phyloP scores from a whole-genome alignment of 2,329 filamentous ascomycete species.

The Phialophora tarda region DNA sequence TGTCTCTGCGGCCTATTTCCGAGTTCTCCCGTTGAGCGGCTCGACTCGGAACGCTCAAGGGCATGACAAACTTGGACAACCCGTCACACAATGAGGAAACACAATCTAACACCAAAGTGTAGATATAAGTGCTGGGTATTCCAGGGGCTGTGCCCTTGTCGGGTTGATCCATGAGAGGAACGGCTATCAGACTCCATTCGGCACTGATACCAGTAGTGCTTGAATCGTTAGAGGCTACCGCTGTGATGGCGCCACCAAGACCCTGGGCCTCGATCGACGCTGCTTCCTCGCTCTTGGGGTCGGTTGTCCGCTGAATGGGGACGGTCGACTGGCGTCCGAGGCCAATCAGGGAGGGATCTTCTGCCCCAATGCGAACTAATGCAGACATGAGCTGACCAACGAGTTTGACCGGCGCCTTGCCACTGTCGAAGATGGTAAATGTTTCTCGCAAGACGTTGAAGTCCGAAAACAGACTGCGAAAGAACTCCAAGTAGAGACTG shows the following conservation, averaged over 20 bases:
- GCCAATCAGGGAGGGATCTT: slow-evolving; percentile 87
- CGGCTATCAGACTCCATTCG: slow-evolving; percentile 87
- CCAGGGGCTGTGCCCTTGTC: slow-evolving; percentile 85
- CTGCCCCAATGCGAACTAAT: slow-evolving; percentile 89
- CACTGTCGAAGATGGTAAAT: slow-evolving; percentile 77
- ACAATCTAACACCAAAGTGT: slow-evolving; percentile 85
- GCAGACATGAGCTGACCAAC: slow-evolving; percentile 82
- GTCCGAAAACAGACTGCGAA: slow-evolving; percentile 83
- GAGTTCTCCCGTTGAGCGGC: slow-evolving; percentile 33
- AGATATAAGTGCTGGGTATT: slow-evolving; percentile 91
- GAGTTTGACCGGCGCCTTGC: slow-evolving; percentile 73
- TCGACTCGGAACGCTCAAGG: slow-evolving; percentile 79
- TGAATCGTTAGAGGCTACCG: slow-evolving; percentile 69
- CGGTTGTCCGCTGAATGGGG: slow-evolving; percentile 65
- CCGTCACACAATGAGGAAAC: slow-evolving; percentile 90
- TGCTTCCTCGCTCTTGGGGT: slow-evolving; percentile 58
- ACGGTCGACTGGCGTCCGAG: slow-evolving; percentile 87
- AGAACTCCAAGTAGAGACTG: slow-evolving; percentile 87
- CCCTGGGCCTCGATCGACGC: slow-evolving; percentile 88
- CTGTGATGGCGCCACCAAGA: slow-evolving; percentile 83
- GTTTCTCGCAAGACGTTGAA: slow-evolving; percentile 77
- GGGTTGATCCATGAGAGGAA: slow-evolving; percentile 89
- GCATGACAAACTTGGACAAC: slow-evolving; percentile 89
- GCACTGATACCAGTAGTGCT: slow-evolving; percentile 78
- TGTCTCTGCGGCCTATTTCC: slow-evolving; percentile 30